These are phyloP conservation scores for Graphiopsis chlorocephala DNA, from an alignment of 2,329 filamentous ascomycete species.

Conservation along the genomic window DNA sequence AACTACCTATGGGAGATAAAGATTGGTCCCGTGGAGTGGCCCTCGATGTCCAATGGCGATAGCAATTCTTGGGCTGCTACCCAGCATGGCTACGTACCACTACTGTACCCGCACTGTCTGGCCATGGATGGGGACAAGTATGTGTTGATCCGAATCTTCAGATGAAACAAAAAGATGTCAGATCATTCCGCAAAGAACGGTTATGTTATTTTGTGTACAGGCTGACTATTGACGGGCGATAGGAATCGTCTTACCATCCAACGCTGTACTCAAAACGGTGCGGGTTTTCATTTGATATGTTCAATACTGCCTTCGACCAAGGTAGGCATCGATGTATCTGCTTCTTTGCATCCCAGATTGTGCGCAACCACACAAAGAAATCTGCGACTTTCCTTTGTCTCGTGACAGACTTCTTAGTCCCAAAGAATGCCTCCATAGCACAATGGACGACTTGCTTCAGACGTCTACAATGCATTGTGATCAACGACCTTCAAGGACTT, in stretches of 20 bases:
- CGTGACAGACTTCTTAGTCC: not conserved
- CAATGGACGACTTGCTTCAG: not conserved
- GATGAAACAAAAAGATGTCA: not conserved
- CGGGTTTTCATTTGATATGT: not conserved
- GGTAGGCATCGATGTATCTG: not conserved
- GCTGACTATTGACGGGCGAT: not conserved
- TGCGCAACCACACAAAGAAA: not conserved
- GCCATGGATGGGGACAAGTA: not conserved
- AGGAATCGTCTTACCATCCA: not conserved
- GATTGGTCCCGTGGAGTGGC: not conserved
- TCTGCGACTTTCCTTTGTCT: not conserved
- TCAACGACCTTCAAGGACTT: not conserved
- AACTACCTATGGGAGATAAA: not conserved
- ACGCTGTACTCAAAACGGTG: not conserved
- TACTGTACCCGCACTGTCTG: not conserved
- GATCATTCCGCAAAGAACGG: not conserved
- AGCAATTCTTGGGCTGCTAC: not conserved
- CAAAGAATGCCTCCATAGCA: not conserved
- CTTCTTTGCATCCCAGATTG: not conserved
- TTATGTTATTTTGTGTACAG: not conserved
- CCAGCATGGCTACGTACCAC: not conserved
- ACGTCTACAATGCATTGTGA: not conserved
- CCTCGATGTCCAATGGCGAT: not conserved
- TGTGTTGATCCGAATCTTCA: too few species aligned
- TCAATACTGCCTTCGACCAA: not conserved